These are phyloP conservation scores for Penicillium frequentans DNA, from an alignment of 2,329 filamentous ascomycete genomes.

Conservation along the genomic window DNA sequence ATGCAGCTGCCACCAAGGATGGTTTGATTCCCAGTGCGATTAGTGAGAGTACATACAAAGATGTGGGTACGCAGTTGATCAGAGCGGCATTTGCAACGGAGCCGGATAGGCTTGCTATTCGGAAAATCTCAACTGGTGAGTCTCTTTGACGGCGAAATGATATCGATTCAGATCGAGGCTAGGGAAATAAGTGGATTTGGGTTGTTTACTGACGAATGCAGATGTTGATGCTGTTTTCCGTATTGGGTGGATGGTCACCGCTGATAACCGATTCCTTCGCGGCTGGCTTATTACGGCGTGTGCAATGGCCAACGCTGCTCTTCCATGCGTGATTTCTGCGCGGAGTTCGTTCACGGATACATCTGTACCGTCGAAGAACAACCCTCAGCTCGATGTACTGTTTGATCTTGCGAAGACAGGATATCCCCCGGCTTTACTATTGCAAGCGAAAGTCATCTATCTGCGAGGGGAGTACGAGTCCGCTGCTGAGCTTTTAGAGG, in stretches of 20 bases:
- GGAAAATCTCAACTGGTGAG: slow-evolving; percentile 20
- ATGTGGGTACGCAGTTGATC: slow-evolving; percentile 16
- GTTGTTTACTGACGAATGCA: slow-evolving; percentile 1
- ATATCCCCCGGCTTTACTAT: slow-evolving; percentile 29
- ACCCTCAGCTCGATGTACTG: slow-evolving; percentile 15
- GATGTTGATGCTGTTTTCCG: slow-evolving; percentile 27
- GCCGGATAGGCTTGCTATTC: slow-evolving; percentile 13
- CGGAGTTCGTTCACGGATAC: slow-evolving; percentile 4
- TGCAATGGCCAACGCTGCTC: slow-evolving; percentile 21
- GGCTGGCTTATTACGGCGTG: slow-evolving; percentile 25
- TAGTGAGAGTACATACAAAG: slow-evolving; percentile 15
- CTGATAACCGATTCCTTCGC: background rate
- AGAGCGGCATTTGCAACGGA: slow-evolving; percentile 1
- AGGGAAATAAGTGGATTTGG: background rate
- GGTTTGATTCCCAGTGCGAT: slow-evolving; percentile 9
- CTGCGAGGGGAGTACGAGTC: slow-evolving; percentile 20
- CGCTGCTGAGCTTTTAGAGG: slow-evolving; percentile 24
- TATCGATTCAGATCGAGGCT: background rate
- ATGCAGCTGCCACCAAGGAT: background rate
- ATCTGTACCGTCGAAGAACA: background rate
- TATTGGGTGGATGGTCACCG: slow-evolving; percentile 18
- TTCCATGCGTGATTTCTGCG: slow-evolving; percentile 19
- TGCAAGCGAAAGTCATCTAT: slow-evolving; percentile 30
- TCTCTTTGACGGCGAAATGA: background rate
- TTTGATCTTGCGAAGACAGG: slow-evolving; percentile 21